Base-by-base conservation (phyloP, 768 basidiomycete species). In the Podaxis sp. region DNA sequence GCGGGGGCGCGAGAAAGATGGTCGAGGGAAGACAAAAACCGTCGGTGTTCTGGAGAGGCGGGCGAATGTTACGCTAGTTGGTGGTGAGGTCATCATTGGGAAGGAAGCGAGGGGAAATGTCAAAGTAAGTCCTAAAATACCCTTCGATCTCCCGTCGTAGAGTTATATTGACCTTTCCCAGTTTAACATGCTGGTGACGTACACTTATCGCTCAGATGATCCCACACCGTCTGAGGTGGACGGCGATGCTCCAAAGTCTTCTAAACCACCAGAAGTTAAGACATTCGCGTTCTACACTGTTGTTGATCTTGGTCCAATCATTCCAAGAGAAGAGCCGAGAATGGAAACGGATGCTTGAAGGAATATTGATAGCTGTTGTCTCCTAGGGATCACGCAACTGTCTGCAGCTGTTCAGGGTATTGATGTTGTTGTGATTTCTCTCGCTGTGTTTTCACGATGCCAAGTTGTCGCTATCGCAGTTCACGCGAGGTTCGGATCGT, bases 141-240 rank as follows among this genome's bases (percentile, higher is more conserved):
- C 15, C 6, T 24, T 38, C 13, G 15, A 25, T 50, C 46, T 57
- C 58, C 54, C 38, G 37, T n/a, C 6, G 37, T 46, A 8, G 43
- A 46, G n/a, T 22, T n/a, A 19, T 17, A n/a, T 7, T 46, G 15
- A n/a, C 19, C n/a, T n/a, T 37, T 46, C 17, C 52, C 3, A 98
- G 96, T 95, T 95, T 73, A 95, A 95, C 68, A 89, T 98, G 85
- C 83, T 95, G 64, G 90, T 99, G 1, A 86, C 93, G 2, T 98
- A 94, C 74, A 96, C 94, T 0, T 99, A 98, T 72, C 85, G 91
- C 37, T 90, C 93, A 0, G 96, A 98, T 69, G 96, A 97, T 64
- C 82, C 87, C 24, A 80, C 85, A 2, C 84, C 85, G 13, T 83
- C 85, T 1, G 87, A 89, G 57, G 83, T 85, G 56, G 71, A 74